Evolutionary conservation across 345 rosid species (phyloP), one percentile per base, ranked within the genome.

Genomic region (Citrus unshiu): DNA sequence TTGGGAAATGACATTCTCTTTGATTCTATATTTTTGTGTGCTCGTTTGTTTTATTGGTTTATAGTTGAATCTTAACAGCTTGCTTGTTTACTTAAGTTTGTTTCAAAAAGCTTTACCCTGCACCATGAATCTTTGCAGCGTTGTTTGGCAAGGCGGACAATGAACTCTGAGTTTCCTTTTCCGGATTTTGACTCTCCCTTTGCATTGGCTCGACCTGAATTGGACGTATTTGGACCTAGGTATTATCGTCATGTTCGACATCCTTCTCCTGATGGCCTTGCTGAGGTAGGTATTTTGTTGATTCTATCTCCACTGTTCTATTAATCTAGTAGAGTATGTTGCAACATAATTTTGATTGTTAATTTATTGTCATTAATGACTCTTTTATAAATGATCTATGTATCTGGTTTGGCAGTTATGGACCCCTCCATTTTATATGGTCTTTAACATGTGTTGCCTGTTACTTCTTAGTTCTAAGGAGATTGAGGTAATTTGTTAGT

Each of bases 201-300:
- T 68, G 68, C 76, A 40, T 58, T 85, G 1, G 70, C 88, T 7
- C 90, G 80, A 29, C 82, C 87, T 29, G 91, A 85, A 68, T 83
- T 77, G 7, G 89, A 91, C 5, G 63, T 83, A 64, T 81, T 89
- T 70, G 87, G 88, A 73, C 82, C 86, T 68, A 85, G 96, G 70
- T 89, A 87, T 71, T 86, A 90, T 85, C 95, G 90, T 27, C 98
- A 91, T 79, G 81, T 84, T 72, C 90, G 90, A 68, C 92, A 88
- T 79, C 93, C 97, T 80, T 91, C 97, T 27, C 91, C 93, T 10
- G 93, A 94, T 81, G 99, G 91, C 70, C 83, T 93, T 70, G 91
- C 95, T 70, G 97, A 94, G 97, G 99, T 96, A 46, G 34, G 86
- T 75, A 3, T 49, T 80, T 49, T 37, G 14, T 70, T 58, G 35